A percentile compares a stretch with the other conserved stretches of the same genome.
phyloP scores from a whole-genome alignment of 768 basidiomycete genomes.

The Pulveroboletus frians region DNA sequence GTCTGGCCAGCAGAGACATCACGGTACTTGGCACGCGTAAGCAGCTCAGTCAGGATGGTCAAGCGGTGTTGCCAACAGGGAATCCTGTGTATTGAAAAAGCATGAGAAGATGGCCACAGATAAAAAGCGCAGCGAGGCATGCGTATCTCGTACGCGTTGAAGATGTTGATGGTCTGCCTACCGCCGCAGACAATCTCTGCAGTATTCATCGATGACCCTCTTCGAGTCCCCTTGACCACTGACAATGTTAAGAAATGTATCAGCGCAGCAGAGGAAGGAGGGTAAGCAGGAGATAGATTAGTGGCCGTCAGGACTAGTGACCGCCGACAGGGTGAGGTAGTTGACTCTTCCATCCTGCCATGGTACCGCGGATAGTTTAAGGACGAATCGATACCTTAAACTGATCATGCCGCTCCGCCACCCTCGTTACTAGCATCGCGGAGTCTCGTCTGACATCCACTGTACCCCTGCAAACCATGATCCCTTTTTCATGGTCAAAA shows the following conservation, averaged over 20 bases:
- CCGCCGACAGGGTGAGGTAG: no score
- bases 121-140: rapidly evolving
- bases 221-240: no score
- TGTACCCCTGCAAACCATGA: conserved; percentile 83
- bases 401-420: conserved; percentile 57
- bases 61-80: conserved; percentile 94
- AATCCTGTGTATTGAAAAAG: conserved; percentile 52
- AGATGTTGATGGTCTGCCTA: conserved; percentile 89
- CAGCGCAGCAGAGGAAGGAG: no score
- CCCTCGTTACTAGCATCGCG: conserved; percentile 59
- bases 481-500: conserved; percentile 53
- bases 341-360: no score
- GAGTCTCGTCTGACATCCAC: conserved; percentile 83
- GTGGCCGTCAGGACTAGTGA: no score
- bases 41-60: conserved; percentile 86
- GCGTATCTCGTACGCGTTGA: conserved; percentile 92
- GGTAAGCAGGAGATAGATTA: no score
- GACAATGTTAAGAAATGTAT: no score
- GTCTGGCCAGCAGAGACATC: conserved; percentile 37
- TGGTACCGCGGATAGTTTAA: neutral
- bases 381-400: conserved; percentile 55
- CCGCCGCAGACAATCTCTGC: conserved; percentile 96
- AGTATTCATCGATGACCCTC: conserved; percentile 99
- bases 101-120: neutral
- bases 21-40: conserved; percentile 91